Conservation (phyloP, 2,329 filamentous ascomycete genomes). For the Cordyceps fumosorosea region DNA sequence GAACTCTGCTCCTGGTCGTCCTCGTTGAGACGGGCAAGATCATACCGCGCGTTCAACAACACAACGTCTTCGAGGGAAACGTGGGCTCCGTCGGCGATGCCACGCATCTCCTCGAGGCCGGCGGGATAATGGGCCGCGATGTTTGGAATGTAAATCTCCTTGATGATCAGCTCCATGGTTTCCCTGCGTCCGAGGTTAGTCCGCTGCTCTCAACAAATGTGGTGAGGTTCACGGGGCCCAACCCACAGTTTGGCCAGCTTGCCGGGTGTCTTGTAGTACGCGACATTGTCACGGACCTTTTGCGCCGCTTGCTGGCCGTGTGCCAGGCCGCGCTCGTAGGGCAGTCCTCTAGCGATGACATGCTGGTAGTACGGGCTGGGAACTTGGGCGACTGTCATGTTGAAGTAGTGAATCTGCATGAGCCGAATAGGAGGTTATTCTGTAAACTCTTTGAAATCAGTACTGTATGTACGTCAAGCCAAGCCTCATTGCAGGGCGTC, state of each 20-base stretch:
- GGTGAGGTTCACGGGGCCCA: too few relatives aligned
- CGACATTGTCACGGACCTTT: background rate
- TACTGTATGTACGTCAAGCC: background rate
- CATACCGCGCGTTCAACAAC: background rate
- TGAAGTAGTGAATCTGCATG: background rate
- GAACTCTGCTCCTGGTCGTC: background rate
- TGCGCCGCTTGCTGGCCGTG: background rate
- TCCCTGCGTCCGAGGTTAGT: background rate
- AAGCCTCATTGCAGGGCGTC: background rate
- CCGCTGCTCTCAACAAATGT: too few relatives aligned
- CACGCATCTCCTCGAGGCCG: background rate
- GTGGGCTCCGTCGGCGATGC: background rate
- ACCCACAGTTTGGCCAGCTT: background rate
- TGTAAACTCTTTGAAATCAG: too few relatives aligned
- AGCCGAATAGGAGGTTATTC: background rate
- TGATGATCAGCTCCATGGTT: background rate
- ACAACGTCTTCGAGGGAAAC: background rate
- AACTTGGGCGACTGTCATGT: background rate
- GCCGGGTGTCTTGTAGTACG: background rate
- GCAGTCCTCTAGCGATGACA: background rate
- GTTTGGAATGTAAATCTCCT: background rate
- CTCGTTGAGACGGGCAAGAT: background rate
- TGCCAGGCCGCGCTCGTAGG: background rate
- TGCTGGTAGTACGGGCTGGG: background rate
- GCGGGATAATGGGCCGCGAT: background rate